Evolutionary conservation across 306 rosid genomes (phyloP), one percentile per base, ranked within the genome.

Genomic region (Cucurbita moschata): DNA sequence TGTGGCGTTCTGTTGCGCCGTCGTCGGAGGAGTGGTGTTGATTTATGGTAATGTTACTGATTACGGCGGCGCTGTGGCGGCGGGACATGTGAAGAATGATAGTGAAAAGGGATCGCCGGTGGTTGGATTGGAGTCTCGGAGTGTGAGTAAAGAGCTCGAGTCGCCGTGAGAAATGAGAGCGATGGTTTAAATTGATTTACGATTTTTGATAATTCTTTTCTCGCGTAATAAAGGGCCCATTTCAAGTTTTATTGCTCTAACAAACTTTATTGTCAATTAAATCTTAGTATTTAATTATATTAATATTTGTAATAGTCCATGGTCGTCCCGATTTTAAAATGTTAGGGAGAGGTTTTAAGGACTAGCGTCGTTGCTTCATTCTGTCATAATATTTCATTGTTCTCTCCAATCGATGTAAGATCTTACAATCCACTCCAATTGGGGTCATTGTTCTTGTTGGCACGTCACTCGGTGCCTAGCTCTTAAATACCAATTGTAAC

Each of bases 11-110:
- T 82, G 85, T 16, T 58, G 85, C 13, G 88, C 91, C 1, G 65
- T 88, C 6, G 64, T 35, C 4, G 96, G 93, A 2, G 80, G 81
- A 11, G 66, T 82, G 50, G 74, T 83, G 66, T 73, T 92, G 82
- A 83, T 90, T 0, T 88, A 87, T 0, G 87, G 92, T 14, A 93
- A 90, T 11, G 77, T 87, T 55, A 93, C 89, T 26, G 90, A 93
- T 40, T 65, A 73, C 18, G 96, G 84, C 8, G 98, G 93, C 35
- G 96, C 91, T 23, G 81, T 76, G 54, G 87, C 85, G 18, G 98
- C 97, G 3, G 90, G 94, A 44, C 83, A 87, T n/a, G 92, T 85
- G 14, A 82, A 42, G 35, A 89, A 81, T 0, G 87, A 83, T 10
- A 67, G 77, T 4, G 84, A 86, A 47, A 68, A 47, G 43, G 73